Evolutionary conservation across 148 eudicot genomes (phyloP), one percentile per base, ranked within the genome.

Genomic region (Vaccinium vitisidaea): DNA sequence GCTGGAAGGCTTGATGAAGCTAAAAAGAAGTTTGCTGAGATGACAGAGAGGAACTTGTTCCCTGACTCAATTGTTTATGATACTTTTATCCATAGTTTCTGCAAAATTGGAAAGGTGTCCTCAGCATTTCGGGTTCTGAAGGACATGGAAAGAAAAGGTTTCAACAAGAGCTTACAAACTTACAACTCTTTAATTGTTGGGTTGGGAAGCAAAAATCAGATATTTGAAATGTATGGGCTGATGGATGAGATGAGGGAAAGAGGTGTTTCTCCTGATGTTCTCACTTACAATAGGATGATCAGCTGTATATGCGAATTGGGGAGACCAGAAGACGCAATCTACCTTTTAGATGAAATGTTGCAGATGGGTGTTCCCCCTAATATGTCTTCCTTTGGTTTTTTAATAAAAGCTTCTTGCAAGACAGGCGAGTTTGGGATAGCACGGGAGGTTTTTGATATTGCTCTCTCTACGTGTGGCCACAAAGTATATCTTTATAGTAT

Each of bases 111-210:
- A 83, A 97, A 94, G 86, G 83, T 97, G 46, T 92, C 98, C 73
- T 91, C 96, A 67, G 99, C 99, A 75, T 95, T 97, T 83, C 94
- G 93, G 75, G 99, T 94, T 91, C 94, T 97, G 21, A 95, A 93
- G 87, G 99, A 97, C 88, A 97, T 97, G 99, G 99, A 97, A 91
- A 94, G 87, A 86, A 94, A 86, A 83, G 96, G 96, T 65, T 90
- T 92, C 86, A 90, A 84, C 73, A 97, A 90, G 92, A 95, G 85
- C 87, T 86, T 97, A 84, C 92, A 89, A 85, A 97, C 98, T 53
- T 97, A 95, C 86, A 97, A 94, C 81, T 94, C 93, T 80, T 84
- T 95, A 83, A 94, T 97, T 81, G 82, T 86, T 89, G 99, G 98
- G 50, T 88, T 95, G 79, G 93, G 92, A 12, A 88, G 71, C 39